Conservation (phyloP, 495 filamentous ascomycete species). For the Penicillium cinerascens region DNA sequence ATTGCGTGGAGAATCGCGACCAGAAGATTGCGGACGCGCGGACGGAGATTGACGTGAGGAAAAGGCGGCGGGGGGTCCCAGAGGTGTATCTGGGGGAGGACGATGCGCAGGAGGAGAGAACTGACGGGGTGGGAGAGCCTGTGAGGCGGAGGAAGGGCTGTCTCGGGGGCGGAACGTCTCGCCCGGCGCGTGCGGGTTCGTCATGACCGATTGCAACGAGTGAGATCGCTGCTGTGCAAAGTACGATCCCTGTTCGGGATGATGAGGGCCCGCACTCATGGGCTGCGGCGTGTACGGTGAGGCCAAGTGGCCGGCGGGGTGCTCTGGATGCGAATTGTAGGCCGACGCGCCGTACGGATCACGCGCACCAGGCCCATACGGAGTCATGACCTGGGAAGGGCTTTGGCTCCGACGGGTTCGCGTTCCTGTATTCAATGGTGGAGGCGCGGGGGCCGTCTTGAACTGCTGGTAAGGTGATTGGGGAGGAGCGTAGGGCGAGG, state of each 20-base stretch:
- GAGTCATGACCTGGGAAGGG: constrained; percentile 29
- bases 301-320: constrained; percentile 26
- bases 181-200: constrained; percentile 34
- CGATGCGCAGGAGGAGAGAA: constrained; percentile 39
- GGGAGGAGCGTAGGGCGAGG: constrained; percentile 39
- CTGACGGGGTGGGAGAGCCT: constrained; percentile 36
- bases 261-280: constrained; percentile 26
- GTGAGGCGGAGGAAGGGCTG: constrained; percentile 39
- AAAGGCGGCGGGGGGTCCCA: constrained; percentile 41
- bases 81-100: constrained; percentile 46
- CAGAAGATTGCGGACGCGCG: constrained; percentile 32
- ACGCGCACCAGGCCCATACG: constrained; percentile 35
- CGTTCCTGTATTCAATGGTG: constrained; percentile 31
- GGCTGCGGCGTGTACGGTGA: constrained; percentile 36
- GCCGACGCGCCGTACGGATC: constrained; percentile 35
- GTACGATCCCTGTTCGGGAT: constrained; percentile 36
- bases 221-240: constrained; percentile 45
- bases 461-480: constrained; percentile 48
- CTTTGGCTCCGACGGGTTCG: constrained; percentile 36
- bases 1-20: constrained; percentile 32
- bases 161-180: constrained; percentile 38
- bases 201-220: constrained; percentile 46
- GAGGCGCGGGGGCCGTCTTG: constrained; percentile 29
- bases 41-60: constrained; percentile 36
- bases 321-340: constrained; percentile 32